Evolutionary conservation across 108 stramenopile genomes (phyloP).

Genomic region (Aurantiochytrium sp.): DNA sequence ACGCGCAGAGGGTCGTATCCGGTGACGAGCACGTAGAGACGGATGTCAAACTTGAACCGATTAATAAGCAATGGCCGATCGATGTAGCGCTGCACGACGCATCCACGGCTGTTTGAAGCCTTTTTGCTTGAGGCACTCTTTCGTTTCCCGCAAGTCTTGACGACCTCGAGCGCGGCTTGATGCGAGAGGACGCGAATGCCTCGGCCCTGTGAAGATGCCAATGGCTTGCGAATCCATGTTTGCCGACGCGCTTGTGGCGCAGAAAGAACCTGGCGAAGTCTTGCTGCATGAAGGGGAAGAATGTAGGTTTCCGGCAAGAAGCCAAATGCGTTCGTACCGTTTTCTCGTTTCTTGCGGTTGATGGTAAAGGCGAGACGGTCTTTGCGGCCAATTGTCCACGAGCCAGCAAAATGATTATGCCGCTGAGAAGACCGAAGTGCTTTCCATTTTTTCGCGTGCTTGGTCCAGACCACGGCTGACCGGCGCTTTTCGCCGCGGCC

Average conservation of each 20-base stretch:
- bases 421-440: slow-evolving; percentile 42
- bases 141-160: background rate
- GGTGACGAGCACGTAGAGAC: slow-evolving; percentile 56
- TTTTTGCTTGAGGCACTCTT: background rate
- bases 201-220: slow-evolving; percentile 42
- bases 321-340: background rate
- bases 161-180: slow-evolving; percentile 24
- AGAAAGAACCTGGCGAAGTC: background rate
- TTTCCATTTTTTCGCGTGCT: background rate
- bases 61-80: slow-evolving; percentile 63
- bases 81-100: slow-evolving; percentile 35
- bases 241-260: background rate
- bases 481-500: background rate
- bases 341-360: background rate
- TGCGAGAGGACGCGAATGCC: slow-evolving; percentile 41
- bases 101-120: background rate
- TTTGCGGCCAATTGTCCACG: slow-evolving; percentile 57
- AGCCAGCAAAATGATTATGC: slow-evolving; percentile 55
- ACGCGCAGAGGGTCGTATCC: slow-evolving; percentile 13
- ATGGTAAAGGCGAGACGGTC: slow-evolving; percentile 41
- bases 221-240: slow-evolving; percentile 46
- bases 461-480: background rate
- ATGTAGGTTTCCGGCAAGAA: slow-evolving; percentile 46
- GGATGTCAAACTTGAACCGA: slow-evolving; percentile 72
- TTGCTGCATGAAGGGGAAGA: slow-evolving; percentile 36